Base-by-base conservation (phyloP, 495 filamentous ascomycete species). In the Podospora appendiculata region DNA sequence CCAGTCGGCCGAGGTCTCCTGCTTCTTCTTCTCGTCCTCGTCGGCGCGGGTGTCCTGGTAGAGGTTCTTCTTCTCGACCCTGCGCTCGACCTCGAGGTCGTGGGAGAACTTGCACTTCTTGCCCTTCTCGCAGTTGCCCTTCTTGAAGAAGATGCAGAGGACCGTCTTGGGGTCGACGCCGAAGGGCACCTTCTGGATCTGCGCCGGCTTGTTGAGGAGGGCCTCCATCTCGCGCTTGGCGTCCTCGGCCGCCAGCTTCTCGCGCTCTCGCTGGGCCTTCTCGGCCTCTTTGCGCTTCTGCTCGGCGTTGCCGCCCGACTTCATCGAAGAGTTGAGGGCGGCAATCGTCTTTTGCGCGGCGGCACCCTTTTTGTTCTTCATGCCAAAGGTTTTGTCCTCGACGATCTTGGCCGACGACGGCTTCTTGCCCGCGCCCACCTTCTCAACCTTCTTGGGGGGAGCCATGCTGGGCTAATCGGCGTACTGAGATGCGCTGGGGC, bases 301-400 rank as follows among this genome's bases (percentile, higher is more conserved):
- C 52, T 95, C 90, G 43, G 88, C 80, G 13, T 76, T 84, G 48
- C 90, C 88, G 64, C 82, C 83, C 44, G 79, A 74, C 51, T 83
- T 78, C 47, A 81, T 80, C 63, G 89, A 84, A 38, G 82, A 78
- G 59, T 86, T 71, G 54, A 98, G 73, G 58, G 87, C 85, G 51
- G 86, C 85, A 53, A 99, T 97, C 53, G 87, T 80, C 64, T 85
- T 93, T 75, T 96, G 88, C 53, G 89, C 90, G 44, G 79, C 84
- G 47, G 80, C 83, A 56, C 93, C 93, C 82, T 95, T 96, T 83
- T 99, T 97, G 66, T 98, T 98, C 77, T 98, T 98, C 91, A 98
- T 95, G 58, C 93, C 93, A 78, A 98, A 98, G 49, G 93, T 96
- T 79, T 93, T 94, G 77, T 98, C 93, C 50, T 91, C 89, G 53